A percentile compares a stretch with the other conserved stretches of the same genome.
phyloP scores from a whole-genome alignment of 2,329 filamentous ascomycete genomes.

The Exophiala calicioides region DNA sequence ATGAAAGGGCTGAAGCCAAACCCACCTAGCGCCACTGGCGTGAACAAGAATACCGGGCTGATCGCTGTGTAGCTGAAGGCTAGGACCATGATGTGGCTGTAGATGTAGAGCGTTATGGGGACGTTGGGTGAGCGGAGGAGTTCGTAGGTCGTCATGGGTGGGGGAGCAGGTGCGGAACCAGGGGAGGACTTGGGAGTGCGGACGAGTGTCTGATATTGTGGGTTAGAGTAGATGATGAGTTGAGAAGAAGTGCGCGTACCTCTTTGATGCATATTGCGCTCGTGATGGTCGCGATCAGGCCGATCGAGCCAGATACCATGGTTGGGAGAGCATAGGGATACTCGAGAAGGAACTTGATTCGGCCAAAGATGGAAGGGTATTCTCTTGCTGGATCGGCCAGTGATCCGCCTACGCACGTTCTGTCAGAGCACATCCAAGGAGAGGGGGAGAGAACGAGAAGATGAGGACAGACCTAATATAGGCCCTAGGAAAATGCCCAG shows the following conservation, averaged over 20 bases:
- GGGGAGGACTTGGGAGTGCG: conserved; percentile 7
- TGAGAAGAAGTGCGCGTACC: conserved; percentile 24
- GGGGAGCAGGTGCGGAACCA: neutral
- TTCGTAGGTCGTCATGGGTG: conserved; percentile 50
- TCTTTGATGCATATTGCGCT: conserved; percentile 64
- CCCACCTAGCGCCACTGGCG: conserved; percentile 63
- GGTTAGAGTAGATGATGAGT: neutral
- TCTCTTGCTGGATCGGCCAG: conserved; percentile 67
- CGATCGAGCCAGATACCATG: conserved; percentile 58
- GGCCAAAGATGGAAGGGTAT: conserved; percentile 61
- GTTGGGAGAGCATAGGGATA: conserved; percentile 69
- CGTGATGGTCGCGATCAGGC: conserved; percentile 54
- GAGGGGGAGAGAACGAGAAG: conserved; percentile 7
- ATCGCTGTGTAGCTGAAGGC: conserved; percentile 73
- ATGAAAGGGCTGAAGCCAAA: conserved; percentile 61
- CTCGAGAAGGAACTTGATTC: conserved; percentile 58
- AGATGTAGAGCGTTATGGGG: conserved; percentile 64
- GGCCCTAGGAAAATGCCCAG: conserved; percentile 73
- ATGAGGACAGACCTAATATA: conserved; percentile 47
- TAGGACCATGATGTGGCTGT: conserved; percentile 66
- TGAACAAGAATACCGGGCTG: conserved; percentile 68
- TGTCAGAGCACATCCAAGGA: no score
- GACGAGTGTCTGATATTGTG: conserved; percentile 19
- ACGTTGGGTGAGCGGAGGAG: conserved; percentile 67
- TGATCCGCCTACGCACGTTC: conserved; percentile 54